Percentiles rank a stretch among this genome's conserved stretches.
These are phyloP conservation scores for Penicillium sp. DNA, from an alignment of 2,329 filamentous ascomycete species.

Conservation along the genomic window DNA sequence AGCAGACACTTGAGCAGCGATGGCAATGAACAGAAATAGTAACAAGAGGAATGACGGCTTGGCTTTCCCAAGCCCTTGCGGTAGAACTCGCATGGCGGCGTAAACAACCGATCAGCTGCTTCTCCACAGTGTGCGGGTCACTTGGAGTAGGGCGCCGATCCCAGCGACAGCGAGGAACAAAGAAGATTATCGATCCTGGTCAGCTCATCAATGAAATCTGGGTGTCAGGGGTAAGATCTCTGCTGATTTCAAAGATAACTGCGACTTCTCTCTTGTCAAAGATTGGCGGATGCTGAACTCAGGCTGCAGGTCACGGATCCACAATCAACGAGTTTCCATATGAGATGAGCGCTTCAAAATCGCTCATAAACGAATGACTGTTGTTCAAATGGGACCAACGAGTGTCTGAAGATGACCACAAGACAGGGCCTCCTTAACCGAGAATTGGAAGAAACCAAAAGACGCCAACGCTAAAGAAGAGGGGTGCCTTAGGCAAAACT, in stretches of 20 bases:
- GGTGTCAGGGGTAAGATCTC: not conserved
- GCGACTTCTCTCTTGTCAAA: conserved; percentile 1
- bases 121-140: conserved; percentile 26
- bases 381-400: conserved; percentile 7
- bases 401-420: not conserved
- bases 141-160: conserved; percentile 19
- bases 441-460: conserved; percentile 16
- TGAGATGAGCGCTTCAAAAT: not conserved
- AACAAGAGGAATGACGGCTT: conserved; percentile 16
- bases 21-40: conserved; percentile 14
- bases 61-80: conserved; percentile 14
- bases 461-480: conserved; percentile 18
- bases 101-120: conserved; percentile 19
- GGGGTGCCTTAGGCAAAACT: conserved; percentile 17
- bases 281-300: conserved; percentile 7
- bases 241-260: not conserved
- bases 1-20: conserved; percentile 20
- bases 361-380: conserved; percentile 18
- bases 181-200: conserved; percentile 1
- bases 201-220: not conserved
- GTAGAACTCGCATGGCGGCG: conserved; percentile 21
- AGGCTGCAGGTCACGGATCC: conserved; percentile 5
- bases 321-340: conserved; percentile 1
- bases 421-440: conserved; percentile 9
- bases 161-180: conserved; percentile 11